phyloP scores from a whole-genome alignment of 441 rosid genomes.

The Corymbia citriodora region DNA sequence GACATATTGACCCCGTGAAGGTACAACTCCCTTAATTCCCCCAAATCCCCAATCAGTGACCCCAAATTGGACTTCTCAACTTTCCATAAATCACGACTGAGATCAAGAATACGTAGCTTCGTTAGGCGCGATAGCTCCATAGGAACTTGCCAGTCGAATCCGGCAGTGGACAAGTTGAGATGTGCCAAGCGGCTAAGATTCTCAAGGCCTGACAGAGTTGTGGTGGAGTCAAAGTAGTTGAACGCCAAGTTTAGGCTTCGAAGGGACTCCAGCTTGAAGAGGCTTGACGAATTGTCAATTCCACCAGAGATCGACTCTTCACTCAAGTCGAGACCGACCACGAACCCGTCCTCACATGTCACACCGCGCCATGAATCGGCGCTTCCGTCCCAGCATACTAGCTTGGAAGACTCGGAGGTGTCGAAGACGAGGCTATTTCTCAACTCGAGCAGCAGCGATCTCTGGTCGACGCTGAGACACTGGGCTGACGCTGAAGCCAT shows the following conservation, averaged over 20 bases:
- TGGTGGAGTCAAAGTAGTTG: constrained; percentile 4
- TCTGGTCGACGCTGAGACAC: constrained; percentile 26
- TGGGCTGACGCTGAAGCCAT: constrained; percentile 11
- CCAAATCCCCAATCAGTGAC: constrained; percentile 17
- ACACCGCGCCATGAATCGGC: constrained; percentile 34
- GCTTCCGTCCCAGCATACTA: constrained; percentile 19
- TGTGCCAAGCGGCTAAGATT: constrained; percentile 11
- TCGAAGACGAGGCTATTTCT: constrained; percentile 7
- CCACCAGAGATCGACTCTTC: constrained; percentile 15
- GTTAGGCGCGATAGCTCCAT: neutral
- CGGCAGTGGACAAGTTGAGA: constrained; percentile 4
- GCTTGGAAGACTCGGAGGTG: neutral
- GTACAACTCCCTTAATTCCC: constrained; percentile 10
- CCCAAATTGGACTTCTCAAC: constrained; percentile 22
- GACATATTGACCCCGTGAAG: constrained; percentile 36
- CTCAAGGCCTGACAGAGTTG: constrained; percentile 6
- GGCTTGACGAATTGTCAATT: constrained; percentile 3
- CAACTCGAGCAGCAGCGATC: constrained; percentile 19
- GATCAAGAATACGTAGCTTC: neutral
- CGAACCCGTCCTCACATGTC: constrained; percentile 20
- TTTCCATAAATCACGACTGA: neutral
- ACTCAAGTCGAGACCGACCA: constrained; percentile 37
- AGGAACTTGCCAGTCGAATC: constrained; percentile 5
- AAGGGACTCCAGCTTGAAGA: constrained; percentile 24
- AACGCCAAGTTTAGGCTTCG: constrained; percentile 26